Evolutionary conservation across 1,284 basidiomycete species (phyloP).

Genomic region (Cryptococcus sp.): DNA sequence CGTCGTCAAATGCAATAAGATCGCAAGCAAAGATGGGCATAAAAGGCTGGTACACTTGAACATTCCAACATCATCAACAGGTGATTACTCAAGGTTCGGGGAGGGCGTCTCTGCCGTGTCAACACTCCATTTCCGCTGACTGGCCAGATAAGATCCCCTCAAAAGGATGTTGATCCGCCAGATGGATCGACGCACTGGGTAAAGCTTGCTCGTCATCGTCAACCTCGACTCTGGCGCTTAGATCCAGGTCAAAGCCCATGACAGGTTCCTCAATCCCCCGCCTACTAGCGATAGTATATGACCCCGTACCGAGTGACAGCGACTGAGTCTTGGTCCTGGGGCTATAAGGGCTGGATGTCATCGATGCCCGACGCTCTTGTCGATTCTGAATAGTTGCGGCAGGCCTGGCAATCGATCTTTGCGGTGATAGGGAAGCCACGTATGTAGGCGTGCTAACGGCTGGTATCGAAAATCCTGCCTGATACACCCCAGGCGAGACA

Average conservation of each 20-base stretch:
- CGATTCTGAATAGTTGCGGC: conserved; percentile 1
- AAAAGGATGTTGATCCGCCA: conserved; percentile 17
- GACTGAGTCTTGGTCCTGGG: not conserved
- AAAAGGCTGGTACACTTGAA: no score
- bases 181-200: conserved; percentile 14
- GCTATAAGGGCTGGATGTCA: conserved; percentile 10
- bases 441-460: not conserved
- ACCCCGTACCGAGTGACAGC: not conserved
- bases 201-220: conserved; percentile 1
- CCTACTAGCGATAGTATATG: conserved; percentile 15
- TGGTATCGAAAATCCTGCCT: conserved; percentile 9
- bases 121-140: no score
- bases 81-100: no score
- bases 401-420: not conserved
- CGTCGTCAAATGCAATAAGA: no score
- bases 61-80: no score
- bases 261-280: conserved; percentile 5
- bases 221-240: not conserved
- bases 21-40: no score
- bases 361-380: conserved; percentile 14
- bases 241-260: conserved; percentile 4
- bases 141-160: conserved; percentile 11
- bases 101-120: no score
- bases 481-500: conserved; percentile 19
- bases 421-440: not conserved